Evolutionary conservation across 2,329 filamentous ascomycete genomes (phyloP).

Genomic region (Penicillium thymicola): DNA sequence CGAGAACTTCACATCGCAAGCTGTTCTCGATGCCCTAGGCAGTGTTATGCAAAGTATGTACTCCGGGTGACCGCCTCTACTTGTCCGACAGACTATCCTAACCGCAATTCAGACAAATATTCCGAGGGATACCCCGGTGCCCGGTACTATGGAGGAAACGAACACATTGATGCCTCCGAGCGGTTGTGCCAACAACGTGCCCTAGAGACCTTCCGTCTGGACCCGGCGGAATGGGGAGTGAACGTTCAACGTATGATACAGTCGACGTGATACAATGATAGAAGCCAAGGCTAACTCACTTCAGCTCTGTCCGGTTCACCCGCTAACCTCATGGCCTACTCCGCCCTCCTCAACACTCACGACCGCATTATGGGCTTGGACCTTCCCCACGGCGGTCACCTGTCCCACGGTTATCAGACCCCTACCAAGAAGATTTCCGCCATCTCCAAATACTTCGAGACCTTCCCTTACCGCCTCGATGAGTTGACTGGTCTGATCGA

Average conservation of each 20-base stretch:
- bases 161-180: constrained; percentile 91
- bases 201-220: constrained; percentile 79
- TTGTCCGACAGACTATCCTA: constrained; percentile 17
- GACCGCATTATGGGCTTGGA: constrained; percentile 96
- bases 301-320: constrained; percentile 75
- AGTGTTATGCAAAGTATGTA: constrained; percentile 86
- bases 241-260: constrained; percentile 75
- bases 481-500: constrained; percentile 86
- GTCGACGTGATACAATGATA: constrained; percentile 5
- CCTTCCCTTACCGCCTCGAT: constrained; percentile 85
- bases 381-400: constrained; percentile 87
- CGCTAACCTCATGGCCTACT: constrained; percentile 80
- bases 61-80: constrained; percentile 28
- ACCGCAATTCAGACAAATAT: constrained; percentile 72
- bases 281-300: constrained; percentile 12
- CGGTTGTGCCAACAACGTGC: constrained; percentile 86
- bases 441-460: constrained; percentile 98
- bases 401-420: constrained; percentile 97
- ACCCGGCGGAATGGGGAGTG: constrained; percentile 87
- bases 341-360: constrained; percentile 90
- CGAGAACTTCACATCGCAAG: constrained; percentile 92
- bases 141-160: constrained; percentile 93
- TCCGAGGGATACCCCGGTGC: constrained; percentile 97
- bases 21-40: constrained; percentile 84
- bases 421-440: constrained; percentile 95